These are phyloP conservation scores for Arabidopsis lyrata DNA, from an alignment of 441 rosid species.

Conservation along the genomic window DNA sequence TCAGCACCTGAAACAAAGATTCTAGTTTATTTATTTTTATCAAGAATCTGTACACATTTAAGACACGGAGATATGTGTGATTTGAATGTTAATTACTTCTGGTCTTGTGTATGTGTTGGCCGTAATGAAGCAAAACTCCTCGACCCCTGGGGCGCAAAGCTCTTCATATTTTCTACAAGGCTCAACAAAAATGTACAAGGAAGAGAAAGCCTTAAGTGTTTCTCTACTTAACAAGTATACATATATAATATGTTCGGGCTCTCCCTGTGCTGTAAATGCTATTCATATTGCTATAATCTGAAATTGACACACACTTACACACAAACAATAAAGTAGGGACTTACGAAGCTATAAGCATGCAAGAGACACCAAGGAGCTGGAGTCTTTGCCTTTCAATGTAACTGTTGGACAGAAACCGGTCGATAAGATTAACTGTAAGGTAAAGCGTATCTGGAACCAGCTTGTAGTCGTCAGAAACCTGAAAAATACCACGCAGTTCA, in stretches of 20 bases:
- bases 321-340: conserved; percentile 42
- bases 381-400: conserved; percentile 81
- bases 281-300: conserved; percentile 3
- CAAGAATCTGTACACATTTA: conserved; percentile 27
- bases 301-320: neutral
- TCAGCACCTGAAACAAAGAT: conserved; percentile 68
- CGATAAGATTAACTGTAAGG: conserved; percentile 91
- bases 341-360: conserved; percentile 99
- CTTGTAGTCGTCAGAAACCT: conserved; percentile 93
- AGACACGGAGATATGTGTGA: conserved; percentile 4
- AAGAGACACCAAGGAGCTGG: conserved; percentile 92
- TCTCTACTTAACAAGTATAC: conserved; percentile 20
- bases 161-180: conserved; percentile 85
- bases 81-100: conserved; percentile 50
- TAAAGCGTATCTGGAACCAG: conserved; percentile 94
- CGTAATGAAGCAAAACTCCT: conserved; percentile 70
- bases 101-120: conserved; percentile 62
- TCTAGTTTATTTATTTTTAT: conserved; percentile 26
- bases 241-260: conserved; percentile 1
- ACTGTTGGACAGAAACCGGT: conserved; percentile 79
- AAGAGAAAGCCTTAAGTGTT: conserved; percentile 23
- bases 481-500: conserved; percentile 44
- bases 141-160: conserved; percentile 61
- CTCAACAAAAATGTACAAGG: conserved; percentile 29
- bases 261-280: conserved; percentile 16